Base-by-base conservation (phyloP, 805 yeast species). In the Saccharomycopsis babjevae region DNA sequence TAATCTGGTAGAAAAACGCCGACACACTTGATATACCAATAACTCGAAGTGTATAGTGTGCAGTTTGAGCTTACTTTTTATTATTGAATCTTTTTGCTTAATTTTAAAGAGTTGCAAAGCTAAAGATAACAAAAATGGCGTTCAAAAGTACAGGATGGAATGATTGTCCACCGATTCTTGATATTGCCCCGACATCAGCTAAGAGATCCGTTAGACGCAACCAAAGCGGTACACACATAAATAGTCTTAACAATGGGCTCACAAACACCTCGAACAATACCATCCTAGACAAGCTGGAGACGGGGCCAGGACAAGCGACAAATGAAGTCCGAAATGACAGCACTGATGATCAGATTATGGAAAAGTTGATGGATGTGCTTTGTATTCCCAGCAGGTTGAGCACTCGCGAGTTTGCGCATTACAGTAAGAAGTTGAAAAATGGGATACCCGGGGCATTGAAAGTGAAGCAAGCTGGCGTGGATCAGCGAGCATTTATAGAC, bases 101-200 rank as follows among this genome's bases (percentile, higher is more conserved):
- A 10, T 7, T 3, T 34, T 34, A 10, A 7, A 7, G 38, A 34
- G 2, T 34, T 7, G 10, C 46, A 40, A 18, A 18, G 22, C 15
- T 38, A 3, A 42, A 20, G 32, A n/a, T 30, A 30, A 11, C 10
- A 10, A 55, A 18, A 18, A 61, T 61, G 60, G 38, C 63, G 30
- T 59, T 58, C 22, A 57, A 42, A n/a, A 56, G 67, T 1, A 65
- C 68, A 2, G 87, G 86, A 15, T 83, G 87, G 87, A 83, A 83
- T 66, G 88, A 83, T 68, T 83, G 85, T 67, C 85, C 85, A 0
- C 71, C 76, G 1, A 64, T 70, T 58, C 46, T 62, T 18, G 61
- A 62, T 39, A 46, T 64, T 52, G 38, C 64, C 52, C 56, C 60
- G 39, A 50, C 64, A 8, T 22, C 57, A 39, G 28, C 61, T 10